These are phyloP conservation scores for Rhynchospora pubera DNA, from an alignment of 176 grass and related monocot genomes.

Conservation along the genomic window DNA sequence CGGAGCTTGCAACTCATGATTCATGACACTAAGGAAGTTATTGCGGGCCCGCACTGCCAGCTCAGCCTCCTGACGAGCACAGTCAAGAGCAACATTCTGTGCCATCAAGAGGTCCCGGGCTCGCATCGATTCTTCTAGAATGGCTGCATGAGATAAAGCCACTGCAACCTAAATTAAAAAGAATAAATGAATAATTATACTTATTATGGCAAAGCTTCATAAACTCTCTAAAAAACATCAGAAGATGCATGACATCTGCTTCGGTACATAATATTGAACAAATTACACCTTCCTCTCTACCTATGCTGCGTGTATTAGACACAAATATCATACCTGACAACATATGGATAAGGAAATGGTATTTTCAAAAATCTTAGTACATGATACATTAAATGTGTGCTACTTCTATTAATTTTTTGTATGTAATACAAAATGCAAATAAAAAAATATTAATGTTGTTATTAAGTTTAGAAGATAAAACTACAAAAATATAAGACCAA, in stretches of 20 bases:
- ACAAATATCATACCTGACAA: slow-evolving; percentile 11
- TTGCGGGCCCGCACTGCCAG: slow-evolving; percentile 91
- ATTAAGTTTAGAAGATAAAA: no score
- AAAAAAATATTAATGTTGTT: no score
- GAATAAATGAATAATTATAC: background rate
- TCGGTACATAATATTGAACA: background rate
- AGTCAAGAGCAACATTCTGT: slow-evolving; percentile 86
- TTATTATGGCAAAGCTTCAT: background rate
- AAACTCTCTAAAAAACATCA: background rate
- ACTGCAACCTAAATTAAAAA: slow-evolving; percentile 64
- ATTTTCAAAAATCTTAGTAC: background rate
- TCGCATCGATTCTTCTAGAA: slow-evolving; percentile 93
- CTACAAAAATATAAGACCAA: no score
- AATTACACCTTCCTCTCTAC: background rate
- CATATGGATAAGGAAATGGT: background rate
- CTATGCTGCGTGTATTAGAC: slow-evolving; percentile 8
- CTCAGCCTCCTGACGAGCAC: slow-evolving; percentile 75
- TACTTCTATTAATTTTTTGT: background rate
- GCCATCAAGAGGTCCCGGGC: slow-evolving; percentile 78
- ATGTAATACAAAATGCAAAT: no score
- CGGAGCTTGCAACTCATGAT: slow-evolving; percentile 91
- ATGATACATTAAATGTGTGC: background rate
- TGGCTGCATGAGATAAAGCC: slow-evolving; percentile 85
- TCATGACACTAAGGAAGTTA: slow-evolving; percentile 92
- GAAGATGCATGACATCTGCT: background rate